Conservation (phyloP, 2,329 filamentous ascomycete species). For the Epichloe elymi region DNA sequence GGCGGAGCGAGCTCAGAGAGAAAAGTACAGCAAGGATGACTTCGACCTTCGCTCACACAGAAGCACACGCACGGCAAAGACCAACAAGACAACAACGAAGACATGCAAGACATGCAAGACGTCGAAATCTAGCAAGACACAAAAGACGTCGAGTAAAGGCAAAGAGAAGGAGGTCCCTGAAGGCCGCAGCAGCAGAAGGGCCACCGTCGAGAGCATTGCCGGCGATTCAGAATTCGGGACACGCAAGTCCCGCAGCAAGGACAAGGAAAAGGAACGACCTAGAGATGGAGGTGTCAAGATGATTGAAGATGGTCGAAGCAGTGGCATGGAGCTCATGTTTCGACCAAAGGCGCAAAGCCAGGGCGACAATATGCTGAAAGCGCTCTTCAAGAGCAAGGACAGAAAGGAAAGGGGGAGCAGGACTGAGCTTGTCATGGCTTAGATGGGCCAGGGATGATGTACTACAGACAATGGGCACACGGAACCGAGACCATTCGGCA, state of each 20-base stretch:
- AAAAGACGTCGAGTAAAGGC: constrained; percentile 9
- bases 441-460: constrained; percentile 3
- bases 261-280: constrained; percentile 9
- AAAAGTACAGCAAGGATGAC: constrained; percentile 23
- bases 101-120: constrained; percentile 16
- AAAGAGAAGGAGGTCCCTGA: constrained; percentile 9
- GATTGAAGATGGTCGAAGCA: constrained; percentile 25
- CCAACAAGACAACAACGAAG: constrained; percentile 14
- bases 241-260: constrained; percentile 17
- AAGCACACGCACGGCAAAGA: constrained; percentile 20
- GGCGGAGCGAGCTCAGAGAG: constrained; percentile 34
- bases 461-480: background rate
- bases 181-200: constrained; percentile 5
- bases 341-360: constrained; percentile 34
- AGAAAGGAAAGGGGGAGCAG: constrained; percentile 27
- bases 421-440: constrained; percentile 18
- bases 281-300: constrained; percentile 15
- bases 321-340: constrained; percentile 25
- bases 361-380: constrained; percentile 41
- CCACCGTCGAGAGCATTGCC: constrained; percentile 10
- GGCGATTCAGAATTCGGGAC: constrained; percentile 26
- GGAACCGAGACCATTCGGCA: background rate
- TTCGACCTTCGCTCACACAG: constrained; percentile 24
- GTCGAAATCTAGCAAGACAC: constrained; percentile 6
- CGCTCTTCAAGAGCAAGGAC: constrained; percentile 44